These are phyloP conservation scores for Solanum hybrid DNA, from an alignment of 305 asterid species.

Conservation along the genomic window DNA sequence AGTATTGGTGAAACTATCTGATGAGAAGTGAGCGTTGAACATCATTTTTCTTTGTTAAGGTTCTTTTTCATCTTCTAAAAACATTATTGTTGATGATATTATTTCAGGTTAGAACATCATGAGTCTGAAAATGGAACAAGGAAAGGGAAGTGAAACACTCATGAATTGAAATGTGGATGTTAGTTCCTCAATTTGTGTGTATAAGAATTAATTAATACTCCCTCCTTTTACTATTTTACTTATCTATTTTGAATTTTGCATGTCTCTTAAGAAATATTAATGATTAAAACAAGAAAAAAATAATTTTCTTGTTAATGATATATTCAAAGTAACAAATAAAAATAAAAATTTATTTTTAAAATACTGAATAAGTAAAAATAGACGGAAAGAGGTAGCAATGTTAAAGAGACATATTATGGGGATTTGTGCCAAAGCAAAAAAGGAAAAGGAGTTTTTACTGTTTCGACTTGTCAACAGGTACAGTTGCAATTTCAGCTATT, in stretches of 20 bases:
- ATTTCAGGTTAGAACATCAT: neutral
- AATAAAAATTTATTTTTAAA: too few species aligned
- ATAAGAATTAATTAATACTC: neutral
- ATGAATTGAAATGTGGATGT: neutral
- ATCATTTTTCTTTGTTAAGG: neutral
- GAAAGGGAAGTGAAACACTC: neutral
- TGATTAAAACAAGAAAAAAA: too few species aligned
- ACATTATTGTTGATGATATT: neutral
- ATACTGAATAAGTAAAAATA: too few species aligned
- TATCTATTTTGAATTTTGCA: neutral
- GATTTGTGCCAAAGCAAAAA: neutral
- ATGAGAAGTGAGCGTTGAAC: neutral
- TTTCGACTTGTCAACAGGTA: neutral
- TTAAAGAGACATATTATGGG: neutral
- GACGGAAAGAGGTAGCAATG: neutral
- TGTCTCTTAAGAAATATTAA: neutral
- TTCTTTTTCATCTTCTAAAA: neutral
- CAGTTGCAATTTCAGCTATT: neutral
- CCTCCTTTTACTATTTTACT: neutral
- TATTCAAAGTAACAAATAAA: neutral
- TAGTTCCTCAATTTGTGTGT: neutral
- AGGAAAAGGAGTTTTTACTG: neutral
- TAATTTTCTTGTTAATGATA: too few species aligned
- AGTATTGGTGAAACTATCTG: neutral
- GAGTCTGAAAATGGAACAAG: neutral